Conservation (phyloP, 2,329 filamentous ascomycete genomes). For the Penicillium sp. region DNA sequence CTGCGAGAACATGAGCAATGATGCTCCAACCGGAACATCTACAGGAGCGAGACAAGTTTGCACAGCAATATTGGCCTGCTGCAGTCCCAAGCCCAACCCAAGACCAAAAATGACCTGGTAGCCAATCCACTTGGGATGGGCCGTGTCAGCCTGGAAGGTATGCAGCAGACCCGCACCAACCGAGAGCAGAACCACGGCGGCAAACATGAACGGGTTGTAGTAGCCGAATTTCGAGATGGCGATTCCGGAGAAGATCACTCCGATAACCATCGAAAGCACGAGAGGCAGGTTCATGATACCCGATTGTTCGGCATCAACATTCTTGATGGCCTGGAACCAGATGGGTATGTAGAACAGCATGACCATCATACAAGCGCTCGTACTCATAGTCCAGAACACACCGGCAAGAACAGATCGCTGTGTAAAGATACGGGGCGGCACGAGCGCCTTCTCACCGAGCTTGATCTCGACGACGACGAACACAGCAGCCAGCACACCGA, state of each 20-base stretch:
- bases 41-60: not conserved
- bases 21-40: conserved; percentile 1
- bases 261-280: conserved; percentile 37
- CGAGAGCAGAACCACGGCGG: not conserved
- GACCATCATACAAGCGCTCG: conserved; percentile 41
- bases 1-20: conserved; percentile 5
- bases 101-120: conserved; percentile 3
- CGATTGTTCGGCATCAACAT: conserved; percentile 44
- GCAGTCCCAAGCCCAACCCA: not conserved
- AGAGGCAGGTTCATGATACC: conserved; percentile 46
- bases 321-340: conserved; percentile 51
- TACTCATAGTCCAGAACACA: conserved; percentile 37
- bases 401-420: conserved; percentile 43
- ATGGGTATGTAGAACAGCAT: conserved; percentile 46
- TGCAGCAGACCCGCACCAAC: not conserved
- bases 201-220: conserved; percentile 5
- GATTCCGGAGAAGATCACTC: conserved; percentile 31
- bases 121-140: conserved; percentile 2
- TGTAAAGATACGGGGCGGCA: conserved; percentile 51
- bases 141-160: not conserved
- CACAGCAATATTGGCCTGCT: conserved; percentile 1
- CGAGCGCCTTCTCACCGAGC: conserved; percentile 40
- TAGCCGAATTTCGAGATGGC: conserved; percentile 24
- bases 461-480: conserved; percentile 50
- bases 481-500: conserved; percentile 32